Evolutionary conservation across 805 yeast genomes (phyloP), one percentile per base, ranked within the genome.

Genomic region (Candida nemodendra): DNA sequence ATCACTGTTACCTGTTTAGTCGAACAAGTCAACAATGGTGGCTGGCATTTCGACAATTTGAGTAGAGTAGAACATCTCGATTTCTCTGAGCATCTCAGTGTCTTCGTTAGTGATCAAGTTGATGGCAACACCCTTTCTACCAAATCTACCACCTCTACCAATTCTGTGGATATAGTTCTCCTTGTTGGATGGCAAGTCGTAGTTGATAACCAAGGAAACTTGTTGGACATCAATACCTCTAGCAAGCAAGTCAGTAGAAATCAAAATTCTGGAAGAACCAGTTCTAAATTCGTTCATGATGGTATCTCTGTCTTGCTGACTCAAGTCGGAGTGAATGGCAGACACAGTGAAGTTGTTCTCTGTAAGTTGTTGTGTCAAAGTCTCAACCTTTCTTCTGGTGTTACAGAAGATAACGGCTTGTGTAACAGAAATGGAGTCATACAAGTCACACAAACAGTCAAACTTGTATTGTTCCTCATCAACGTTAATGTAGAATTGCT

Each of bases 221-320:
- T 91, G 98, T 72, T 91, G 99, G 44, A 91, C 98, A 68, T 91
- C 99, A 51, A 91, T 93, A 61, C 99, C 99, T 68, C 99, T 78
- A 34, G 99, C 99, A 83, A 91, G 85, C 57, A 93, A 84, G 68
- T 93, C 99, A 28, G 99, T 93, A 51, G 97, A 84, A 61, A 93
- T 93, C 62, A 93, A 72, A 34, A 93, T 91, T 62, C 99, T 79
- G 38, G 96, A 86, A 51, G 84, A 79, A 43, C 99, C 99, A 42
- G 84, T 73, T 65, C 99, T 77, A 79, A 93, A 93, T 65, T 90
- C 97, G 63, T 80, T 79, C 99, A 93, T 93, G 54, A 93, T 86
- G 55, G 78, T 71, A 66, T 93, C 97, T 69, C 99, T 78, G 63
- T 91, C 96, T 56, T 82, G 83, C 69, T 93, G 99, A 56, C 86